Evolutionary conservation across 495 filamentous ascomycete species (phyloP).

Genomic region (Penicillium verhagenii): DNA sequence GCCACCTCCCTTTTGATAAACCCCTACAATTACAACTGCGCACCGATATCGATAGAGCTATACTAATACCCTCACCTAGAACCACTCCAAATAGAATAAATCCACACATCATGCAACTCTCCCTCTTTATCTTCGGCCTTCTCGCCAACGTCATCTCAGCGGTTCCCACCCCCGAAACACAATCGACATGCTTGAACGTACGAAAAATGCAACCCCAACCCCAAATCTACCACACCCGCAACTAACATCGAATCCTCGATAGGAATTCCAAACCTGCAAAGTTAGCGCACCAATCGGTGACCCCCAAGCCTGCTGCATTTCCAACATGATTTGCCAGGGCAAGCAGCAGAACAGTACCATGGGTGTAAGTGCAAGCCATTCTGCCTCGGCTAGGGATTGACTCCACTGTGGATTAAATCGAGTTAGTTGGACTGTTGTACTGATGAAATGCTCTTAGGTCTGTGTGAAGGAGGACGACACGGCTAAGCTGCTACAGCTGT

Average conservation of each 20-base stretch:
- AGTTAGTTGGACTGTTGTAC: background rate
- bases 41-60: too few relatives aligned
- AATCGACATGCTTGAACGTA: constrained; percentile 11
- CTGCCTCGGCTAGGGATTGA: background rate
- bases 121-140: constrained; percentile 16
- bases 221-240: background rate
- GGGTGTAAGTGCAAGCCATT: constrained; percentile 8
- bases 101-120: constrained; percentile 28
- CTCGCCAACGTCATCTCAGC: constrained; percentile 17
- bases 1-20: too few relatives aligned
- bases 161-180: constrained; percentile 8
- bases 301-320: constrained; percentile 8
- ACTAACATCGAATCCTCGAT: background rate
- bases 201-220: too few relatives aligned
- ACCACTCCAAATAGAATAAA: too few relatives aligned
- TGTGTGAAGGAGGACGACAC: background rate
- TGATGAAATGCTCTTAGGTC: background rate
- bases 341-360: constrained; percentile 2
- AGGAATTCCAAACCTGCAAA: constrained; percentile 4
- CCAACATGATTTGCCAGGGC: constrained; percentile 6
- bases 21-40: too few relatives aligned
- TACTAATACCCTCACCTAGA: too few relatives aligned
- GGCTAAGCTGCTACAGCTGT: background rate
- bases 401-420: background rate
- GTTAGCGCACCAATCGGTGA: background rate